phyloP scores from a whole-genome alignment of 2,329 filamentous ascomycete species.

The Penicillium italicum region DNA sequence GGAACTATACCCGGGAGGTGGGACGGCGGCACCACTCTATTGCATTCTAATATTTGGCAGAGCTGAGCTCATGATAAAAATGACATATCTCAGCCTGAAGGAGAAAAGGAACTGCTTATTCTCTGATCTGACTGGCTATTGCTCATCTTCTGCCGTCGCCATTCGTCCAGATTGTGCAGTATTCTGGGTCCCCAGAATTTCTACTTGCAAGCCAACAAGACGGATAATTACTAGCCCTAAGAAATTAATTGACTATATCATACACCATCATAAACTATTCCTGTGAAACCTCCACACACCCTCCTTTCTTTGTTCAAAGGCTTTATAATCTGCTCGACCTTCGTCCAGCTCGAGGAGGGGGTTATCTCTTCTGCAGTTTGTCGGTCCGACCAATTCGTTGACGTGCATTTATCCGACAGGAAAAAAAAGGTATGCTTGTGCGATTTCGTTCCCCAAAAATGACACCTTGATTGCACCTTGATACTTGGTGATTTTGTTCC shows the following conservation, averaged over 20 bases:
- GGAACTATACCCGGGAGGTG: constrained; percentile 14
- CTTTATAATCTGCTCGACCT: constrained; percentile 15
- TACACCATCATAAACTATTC: background rate
- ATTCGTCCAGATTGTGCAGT: constrained; percentile 19
- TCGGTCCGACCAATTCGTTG: constrained; percentile 17
- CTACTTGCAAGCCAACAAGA: constrained; percentile 11
- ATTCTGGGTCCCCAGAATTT: constrained; percentile 17
- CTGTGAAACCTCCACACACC: constrained; percentile 16
- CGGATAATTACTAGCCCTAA: constrained; percentile 12
- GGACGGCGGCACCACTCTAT: constrained; percentile 16
- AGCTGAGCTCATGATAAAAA: constrained; percentile 23
- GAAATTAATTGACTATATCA: constrained; percentile 3
- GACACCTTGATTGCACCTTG: background rate
- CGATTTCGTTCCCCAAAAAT: background rate
- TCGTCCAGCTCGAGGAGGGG: constrained; percentile 8
- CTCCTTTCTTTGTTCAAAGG: background rate
- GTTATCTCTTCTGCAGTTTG: constrained; percentile 10
- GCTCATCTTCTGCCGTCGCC: background rate
- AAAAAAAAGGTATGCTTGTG: background rate
- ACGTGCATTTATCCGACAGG: constrained; percentile 7
- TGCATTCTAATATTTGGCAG: constrained; percentile 14
- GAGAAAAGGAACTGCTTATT: constrained; percentile 1
- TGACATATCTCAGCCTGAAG: constrained; percentile 24
- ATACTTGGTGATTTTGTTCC: background rate
- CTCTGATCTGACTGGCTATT: constrained; percentile 16